Percentiles rank a stretch among this genome's conserved stretches.
Conservation (phyloP, 1,284 basidiomycete species). For the Apiotrichum siamense region DNA sequence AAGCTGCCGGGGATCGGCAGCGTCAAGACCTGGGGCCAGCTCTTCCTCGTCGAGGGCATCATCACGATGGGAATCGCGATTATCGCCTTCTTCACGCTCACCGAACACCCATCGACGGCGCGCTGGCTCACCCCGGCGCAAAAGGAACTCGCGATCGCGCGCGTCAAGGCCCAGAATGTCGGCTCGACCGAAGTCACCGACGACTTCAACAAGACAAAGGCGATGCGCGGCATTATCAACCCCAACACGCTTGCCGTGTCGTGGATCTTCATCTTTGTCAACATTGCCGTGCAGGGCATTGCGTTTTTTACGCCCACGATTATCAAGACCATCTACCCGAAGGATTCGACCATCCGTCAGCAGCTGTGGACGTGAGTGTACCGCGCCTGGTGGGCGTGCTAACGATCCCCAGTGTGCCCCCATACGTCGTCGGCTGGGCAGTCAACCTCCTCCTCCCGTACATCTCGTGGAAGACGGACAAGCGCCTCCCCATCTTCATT, state of each 20-base stretch:
- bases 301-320: slow-evolving; percentile 32
- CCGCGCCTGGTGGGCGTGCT: no score
- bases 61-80: slow-evolving; percentile 28
- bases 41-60: slow-evolving; percentile 33
- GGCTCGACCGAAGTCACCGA: slow-evolving; percentile 17
- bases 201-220: slow-evolving; percentile 8
- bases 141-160: slow-evolving; percentile 21
- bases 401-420: no score
- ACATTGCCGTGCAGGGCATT: slow-evolving; percentile 30
- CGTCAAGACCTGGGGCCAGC: slow-evolving; percentile 18
- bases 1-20: slow-evolving; percentile 17
- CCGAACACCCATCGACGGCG: slow-evolving; percentile 24
- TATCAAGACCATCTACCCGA: slow-evolving; percentile 28
- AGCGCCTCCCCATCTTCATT: slow-evolving; percentile 34
- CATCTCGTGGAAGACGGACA: slow-evolving; percentile 34
- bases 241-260: slow-evolving; percentile 28
- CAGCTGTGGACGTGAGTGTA: slow-evolving; percentile 45
- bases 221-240: slow-evolving; percentile 17
- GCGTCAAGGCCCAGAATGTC: slow-evolving; percentile 26
- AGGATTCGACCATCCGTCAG: slow-evolving; percentile 19
- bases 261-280: slow-evolving; percentile 45
- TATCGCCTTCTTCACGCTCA: slow-evolving; percentile 24
- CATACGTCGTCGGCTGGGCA: slow-evolving; percentile 36
- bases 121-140: slow-evolving; percentile 23
- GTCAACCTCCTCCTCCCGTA: slow-evolving; percentile 30